phyloP scores from a whole-genome alignment of 2,329 filamentous ascomycete species.

The Pyricularia sp. region DNA sequence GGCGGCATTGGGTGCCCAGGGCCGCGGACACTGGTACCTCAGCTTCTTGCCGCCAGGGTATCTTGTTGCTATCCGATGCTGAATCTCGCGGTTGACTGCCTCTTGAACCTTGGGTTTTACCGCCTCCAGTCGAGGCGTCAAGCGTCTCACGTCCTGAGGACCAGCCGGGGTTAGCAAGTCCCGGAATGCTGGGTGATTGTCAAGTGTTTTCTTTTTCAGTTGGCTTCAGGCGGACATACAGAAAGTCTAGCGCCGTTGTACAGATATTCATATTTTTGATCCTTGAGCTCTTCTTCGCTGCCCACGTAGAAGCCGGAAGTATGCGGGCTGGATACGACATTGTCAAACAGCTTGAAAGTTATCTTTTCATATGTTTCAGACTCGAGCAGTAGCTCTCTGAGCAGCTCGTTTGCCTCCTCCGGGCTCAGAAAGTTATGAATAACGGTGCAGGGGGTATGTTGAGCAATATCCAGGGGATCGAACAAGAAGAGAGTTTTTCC shows the following conservation, averaged over 20 bases:
- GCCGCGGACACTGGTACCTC: conserved; percentile 56
- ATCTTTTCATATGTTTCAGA: conserved; percentile 53
- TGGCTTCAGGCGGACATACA: background rate
- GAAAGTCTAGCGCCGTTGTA: conserved; percentile 3
- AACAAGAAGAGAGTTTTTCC: conserved; percentile 77
- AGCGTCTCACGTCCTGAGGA: conserved; percentile 55
- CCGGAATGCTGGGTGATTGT: background rate
- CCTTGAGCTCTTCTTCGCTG: conserved; percentile 51
- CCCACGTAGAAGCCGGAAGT: conserved; percentile 76
- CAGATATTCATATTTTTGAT: conserved; percentile 43
- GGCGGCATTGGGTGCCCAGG: conserved; percentile 77
- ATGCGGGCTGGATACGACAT: conserved; percentile 73
- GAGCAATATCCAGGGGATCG: conserved; percentile 65
- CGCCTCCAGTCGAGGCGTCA: conserved; percentile 59
- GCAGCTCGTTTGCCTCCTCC: conserved; percentile 57
- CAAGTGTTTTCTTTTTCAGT: background rate
- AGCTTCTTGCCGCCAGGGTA: conserved; percentile 64
- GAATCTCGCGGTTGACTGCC: conserved; percentile 68
- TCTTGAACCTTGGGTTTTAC: conserved; percentile 58
- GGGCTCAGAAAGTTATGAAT: conserved; percentile 78
- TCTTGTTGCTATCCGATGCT: conserved; percentile 50
- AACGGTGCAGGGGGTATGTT: conserved; percentile 79
- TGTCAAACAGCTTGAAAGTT: conserved; percentile 76
- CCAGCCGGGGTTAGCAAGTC: background rate
- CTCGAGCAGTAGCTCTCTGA: conserved; percentile 64